Evolutionary conservation across 495 filamentous ascomycete genomes (phyloP).

Genomic region (Hypoxylon subgilvum): DNA sequence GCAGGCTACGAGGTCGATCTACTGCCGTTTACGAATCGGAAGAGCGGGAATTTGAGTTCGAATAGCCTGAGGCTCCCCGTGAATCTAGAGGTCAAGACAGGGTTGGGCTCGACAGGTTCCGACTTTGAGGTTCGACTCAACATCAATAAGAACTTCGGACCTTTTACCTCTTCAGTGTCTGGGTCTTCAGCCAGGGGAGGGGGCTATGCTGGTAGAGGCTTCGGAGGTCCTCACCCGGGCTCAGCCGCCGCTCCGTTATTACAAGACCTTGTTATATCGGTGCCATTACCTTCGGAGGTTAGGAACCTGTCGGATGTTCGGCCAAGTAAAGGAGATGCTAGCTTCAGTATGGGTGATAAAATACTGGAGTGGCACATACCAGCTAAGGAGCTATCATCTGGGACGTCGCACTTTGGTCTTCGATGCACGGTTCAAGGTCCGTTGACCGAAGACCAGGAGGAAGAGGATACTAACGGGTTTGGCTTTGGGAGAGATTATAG

Average conservation of each 20-base stretch:
- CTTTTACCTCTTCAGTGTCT: slow-evolving; percentile 37
- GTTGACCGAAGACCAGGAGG: slow-evolving; percentile 64
- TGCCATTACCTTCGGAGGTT: slow-evolving; percentile 81
- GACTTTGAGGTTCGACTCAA: slow-evolving; percentile 90
- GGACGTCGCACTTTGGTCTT: slow-evolving; percentile 70
- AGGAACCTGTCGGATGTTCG: slow-evolving; percentile 87
- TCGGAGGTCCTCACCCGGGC: slow-evolving; percentile 48
- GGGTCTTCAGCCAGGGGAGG: slow-evolving; percentile 64
- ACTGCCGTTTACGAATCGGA: slow-evolving; percentile 63
- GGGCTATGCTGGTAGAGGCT: slow-evolving; percentile 53
- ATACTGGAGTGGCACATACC: slow-evolving; percentile 84
- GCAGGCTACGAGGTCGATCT: slow-evolving; percentile 95
- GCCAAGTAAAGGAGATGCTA: slow-evolving; percentile 82
- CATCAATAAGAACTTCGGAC: slow-evolving; percentile 68
- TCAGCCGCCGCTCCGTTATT: slow-evolving; percentile 65
- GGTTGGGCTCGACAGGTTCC: slow-evolving; percentile 70
- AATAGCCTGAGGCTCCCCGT: slow-evolving; percentile 81
- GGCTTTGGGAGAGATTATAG: slow-evolving; percentile 62
- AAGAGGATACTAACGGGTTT: slow-evolving; percentile 58
- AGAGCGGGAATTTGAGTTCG: slow-evolving; percentile 46
- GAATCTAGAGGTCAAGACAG: slow-evolving; percentile 78
- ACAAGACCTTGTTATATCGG: slow-evolving; percentile 79
- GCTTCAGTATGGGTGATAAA: slow-evolving; percentile 72
- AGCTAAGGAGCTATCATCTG: slow-evolving; percentile 66
- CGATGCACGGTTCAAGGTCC: slow-evolving; percentile 80